These are phyloP conservation scores for Lachancea fermentati DNA, from an alignment of 805 yeast genomes.

Conservation along the genomic window DNA sequence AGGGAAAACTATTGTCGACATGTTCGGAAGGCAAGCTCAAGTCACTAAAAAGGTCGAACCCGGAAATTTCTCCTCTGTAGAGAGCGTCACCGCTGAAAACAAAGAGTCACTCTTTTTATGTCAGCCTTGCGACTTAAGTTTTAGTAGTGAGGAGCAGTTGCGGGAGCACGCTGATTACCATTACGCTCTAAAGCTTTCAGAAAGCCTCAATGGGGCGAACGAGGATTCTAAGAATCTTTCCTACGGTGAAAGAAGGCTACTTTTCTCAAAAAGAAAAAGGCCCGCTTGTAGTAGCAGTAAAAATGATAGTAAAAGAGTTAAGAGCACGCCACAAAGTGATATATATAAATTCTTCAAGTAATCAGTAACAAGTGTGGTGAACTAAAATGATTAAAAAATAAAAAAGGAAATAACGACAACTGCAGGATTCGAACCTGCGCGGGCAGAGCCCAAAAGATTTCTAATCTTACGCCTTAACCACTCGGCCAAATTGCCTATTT, in stretches of 20 bases:
- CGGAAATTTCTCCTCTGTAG: not conserved
- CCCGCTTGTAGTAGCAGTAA: not conserved
- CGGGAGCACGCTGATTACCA: conserved; percentile 53
- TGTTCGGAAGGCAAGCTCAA: conserved; percentile 27
- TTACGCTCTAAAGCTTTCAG: conserved; percentile 45
- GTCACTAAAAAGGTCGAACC: conserved; percentile 1
- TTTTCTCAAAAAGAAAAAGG: conserved; percentile 15
- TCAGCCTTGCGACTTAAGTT: conserved; percentile 17
- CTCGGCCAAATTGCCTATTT: conserved; percentile 47
- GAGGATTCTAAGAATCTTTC: conserved; percentile 23
- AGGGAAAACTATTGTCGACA: conserved; percentile 29
- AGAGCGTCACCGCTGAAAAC: not conserved
- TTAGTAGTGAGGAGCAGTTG: conserved; percentile 14
- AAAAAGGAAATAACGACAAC: conserved; percentile 8
- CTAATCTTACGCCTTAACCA: conserved; percentile 58
- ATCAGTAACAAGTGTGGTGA: not conserved
- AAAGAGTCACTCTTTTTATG: conserved; percentile 11
- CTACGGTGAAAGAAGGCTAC: conserved; percentile 26
- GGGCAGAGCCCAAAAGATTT: conserved; percentile 49
- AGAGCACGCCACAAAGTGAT: not conserved
- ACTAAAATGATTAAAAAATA: not conserved
- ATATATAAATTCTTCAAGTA: not conserved
- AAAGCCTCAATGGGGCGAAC: conserved; percentile 35
- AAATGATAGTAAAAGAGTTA: not conserved
- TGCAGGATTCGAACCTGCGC: conserved; percentile 37